phyloP scores from a whole-genome alignment of 2,329 filamentous ascomycete species.

The Aspergillus caelatus region DNA sequence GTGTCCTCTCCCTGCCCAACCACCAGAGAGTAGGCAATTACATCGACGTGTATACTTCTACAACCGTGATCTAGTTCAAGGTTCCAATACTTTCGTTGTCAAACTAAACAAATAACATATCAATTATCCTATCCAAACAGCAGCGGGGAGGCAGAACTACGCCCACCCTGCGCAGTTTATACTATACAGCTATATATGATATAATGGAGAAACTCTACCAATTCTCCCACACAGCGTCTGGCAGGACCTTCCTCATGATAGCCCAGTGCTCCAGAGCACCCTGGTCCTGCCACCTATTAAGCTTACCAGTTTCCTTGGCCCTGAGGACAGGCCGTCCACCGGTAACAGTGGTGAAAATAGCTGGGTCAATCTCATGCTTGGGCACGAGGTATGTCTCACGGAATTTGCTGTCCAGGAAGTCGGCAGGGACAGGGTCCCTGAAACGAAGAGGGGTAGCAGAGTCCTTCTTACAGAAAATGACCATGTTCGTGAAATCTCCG shows the following conservation, averaged over 20 bases:
- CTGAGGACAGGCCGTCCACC: conserved; percentile 42
- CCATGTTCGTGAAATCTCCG: conserved; percentile 89
- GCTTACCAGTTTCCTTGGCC: conserved; percentile 61
- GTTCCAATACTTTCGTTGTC: neutral
- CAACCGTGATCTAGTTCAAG: neutral
- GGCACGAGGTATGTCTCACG: conserved; percentile 73
- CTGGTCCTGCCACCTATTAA: conserved; percentile 72
- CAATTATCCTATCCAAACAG: neutral
- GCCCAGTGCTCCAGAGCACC: conserved; percentile 85
- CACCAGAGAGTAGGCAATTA: neutral
- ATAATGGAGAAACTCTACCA: conserved; percentile 58
- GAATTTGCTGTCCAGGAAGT: conserved; percentile 73
- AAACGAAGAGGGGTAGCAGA: conserved; percentile 60
- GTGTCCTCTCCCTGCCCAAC: neutral
- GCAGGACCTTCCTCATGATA: conserved; percentile 86
- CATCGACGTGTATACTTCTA: neutral
- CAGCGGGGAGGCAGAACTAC: neutral
- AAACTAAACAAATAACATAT: neutral
- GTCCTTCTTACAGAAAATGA: conserved; percentile 85
- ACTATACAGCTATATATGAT: neutral
- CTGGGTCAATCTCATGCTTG: conserved; percentile 65
- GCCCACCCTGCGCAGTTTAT: neutral
- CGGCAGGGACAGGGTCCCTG: conserved; percentile 63
- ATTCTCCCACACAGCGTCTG: conserved; percentile 77
- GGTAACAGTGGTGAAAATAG: conserved; percentile 42